These are phyloP conservation scores for Bathelium albidoporum DNA, from an alignment of 495 filamentous ascomycete genomes.

Conservation along the genomic window DNA sequence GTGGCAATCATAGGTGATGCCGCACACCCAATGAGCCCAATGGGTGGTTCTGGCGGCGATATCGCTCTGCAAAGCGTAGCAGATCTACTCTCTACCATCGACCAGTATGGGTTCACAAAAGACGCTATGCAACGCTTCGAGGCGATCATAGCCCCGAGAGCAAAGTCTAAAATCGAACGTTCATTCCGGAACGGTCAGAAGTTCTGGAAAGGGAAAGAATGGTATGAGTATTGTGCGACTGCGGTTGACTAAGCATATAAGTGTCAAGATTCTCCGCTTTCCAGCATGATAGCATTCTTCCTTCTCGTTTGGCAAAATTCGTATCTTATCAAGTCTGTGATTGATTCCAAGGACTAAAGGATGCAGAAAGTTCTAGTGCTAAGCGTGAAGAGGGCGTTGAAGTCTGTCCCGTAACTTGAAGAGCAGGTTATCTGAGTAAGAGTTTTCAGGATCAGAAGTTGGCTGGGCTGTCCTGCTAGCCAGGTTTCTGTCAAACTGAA, in stretches of 20 bases:
- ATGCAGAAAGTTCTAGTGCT: too few relatives aligned
- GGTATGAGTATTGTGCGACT: neutral
- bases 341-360: too few relatives aligned
- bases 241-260: neutral
- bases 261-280: too few relatives aligned
- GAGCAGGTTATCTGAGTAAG: too few relatives aligned
- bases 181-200: constrained; percentile 9
- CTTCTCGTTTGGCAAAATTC: too few relatives aligned
- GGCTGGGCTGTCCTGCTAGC: too few relatives aligned
- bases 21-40: constrained; percentile 24
- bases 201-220: constrained; percentile 9
- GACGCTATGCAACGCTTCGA: constrained; percentile 5
- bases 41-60: constrained; percentile 9
- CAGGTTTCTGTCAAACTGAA: too few relatives aligned
- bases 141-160: neutral
- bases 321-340: too few relatives aligned
- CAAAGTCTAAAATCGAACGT: constrained; percentile 2
- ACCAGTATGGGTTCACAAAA: neutral
- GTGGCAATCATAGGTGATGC: constrained; percentile 28
- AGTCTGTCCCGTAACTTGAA: too few relatives aligned
- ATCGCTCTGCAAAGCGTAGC: constrained; percentile 7
- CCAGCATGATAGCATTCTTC: too few relatives aligned
- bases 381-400: too few relatives aligned
- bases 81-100: constrained; percentile 4
- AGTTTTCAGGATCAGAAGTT: too few relatives aligned